A percentile compares a stretch with the other conserved stretches of the same genome.
These are phyloP conservation scores for Urochloa ruziziensis DNA, from an alignment of 176 grass and related monocot genomes.

Conservation along the genomic window DNA sequence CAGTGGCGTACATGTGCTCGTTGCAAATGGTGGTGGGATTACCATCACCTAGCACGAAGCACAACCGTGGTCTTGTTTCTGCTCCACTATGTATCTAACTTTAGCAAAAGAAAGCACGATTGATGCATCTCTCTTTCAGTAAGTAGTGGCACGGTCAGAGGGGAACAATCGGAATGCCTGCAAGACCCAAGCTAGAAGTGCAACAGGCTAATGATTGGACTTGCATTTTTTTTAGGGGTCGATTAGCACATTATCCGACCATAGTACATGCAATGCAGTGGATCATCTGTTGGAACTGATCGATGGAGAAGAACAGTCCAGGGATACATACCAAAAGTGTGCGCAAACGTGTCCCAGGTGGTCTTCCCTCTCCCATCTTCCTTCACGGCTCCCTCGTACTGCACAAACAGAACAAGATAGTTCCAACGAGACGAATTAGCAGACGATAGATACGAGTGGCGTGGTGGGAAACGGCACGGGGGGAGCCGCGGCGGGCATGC, in stretches of 20 bases:
- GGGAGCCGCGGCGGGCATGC: neutral
- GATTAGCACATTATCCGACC: neutral
- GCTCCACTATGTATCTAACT: slow-evolving; percentile 5
- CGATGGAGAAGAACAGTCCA: neutral
- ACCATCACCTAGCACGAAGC: neutral
- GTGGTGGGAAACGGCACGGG: no score
- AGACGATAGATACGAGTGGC: neutral
- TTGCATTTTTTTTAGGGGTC: no score
- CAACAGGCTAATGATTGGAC: neutral
- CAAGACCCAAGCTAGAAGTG: neutral
- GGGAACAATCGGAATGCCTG: neutral
- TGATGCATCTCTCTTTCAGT: slow-evolving; percentile 1
- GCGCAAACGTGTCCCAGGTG: slow-evolving; percentile 88
- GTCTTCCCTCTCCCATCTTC: slow-evolving; percentile 69
- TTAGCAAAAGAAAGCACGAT: neutral
- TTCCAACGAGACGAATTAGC: neutral
- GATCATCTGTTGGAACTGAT: neutral
- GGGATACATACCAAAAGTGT: slow-evolving; percentile 64
- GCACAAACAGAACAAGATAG: neutral
- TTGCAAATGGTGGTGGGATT: slow-evolving; percentile 10
- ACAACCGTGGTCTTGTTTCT: neutral
- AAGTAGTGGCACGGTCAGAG: neutral
- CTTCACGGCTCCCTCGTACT: slow-evolving; percentile 97
- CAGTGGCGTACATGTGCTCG: neutral
- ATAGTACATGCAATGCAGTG: neutral